Percentiles rank a stretch among this genome's conserved stretches.
phyloP scores from a whole-genome alignment of 768 basidiomycete genomes.

The Mycena pura region DNA sequence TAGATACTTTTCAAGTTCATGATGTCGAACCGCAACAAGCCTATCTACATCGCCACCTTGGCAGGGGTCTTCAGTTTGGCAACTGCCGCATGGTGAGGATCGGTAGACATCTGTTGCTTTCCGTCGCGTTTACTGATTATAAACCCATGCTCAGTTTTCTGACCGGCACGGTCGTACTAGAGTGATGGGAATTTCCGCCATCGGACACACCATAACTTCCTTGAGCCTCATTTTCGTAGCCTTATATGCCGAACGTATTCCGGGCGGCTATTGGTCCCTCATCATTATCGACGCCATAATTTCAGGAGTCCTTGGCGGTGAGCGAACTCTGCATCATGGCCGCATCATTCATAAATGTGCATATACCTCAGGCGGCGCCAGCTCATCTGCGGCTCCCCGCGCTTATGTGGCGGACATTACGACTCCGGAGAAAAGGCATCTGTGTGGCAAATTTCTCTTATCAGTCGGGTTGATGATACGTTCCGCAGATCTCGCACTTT shows the following conservation, averaged over 20 bases:
- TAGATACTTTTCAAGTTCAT: slow-evolving; percentile 37
- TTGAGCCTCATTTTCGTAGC: slow-evolving; percentile 72
- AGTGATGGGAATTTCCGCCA: slow-evolving; percentile 64
- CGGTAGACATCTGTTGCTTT: neutral
- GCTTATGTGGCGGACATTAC: slow-evolving; percentile 78
- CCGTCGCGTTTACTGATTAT: neutral
- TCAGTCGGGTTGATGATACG: slow-evolving; percentile 8
- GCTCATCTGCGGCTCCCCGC: slow-evolving; percentile 58
- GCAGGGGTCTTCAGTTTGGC: slow-evolving; percentile 6
- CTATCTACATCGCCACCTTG: slow-evolving; percentile 12
- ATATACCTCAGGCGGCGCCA: slow-evolving; percentile 53
- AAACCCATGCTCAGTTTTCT: slow-evolving; percentile 61
- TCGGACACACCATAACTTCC: slow-evolving; percentile 70
- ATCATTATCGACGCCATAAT: slow-evolving; percentile 67
- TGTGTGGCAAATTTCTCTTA: neutral
- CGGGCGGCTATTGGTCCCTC: slow-evolving; percentile 86
- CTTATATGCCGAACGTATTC: slow-evolving; percentile 61
- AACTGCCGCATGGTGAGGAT: slow-evolving; percentile 18
- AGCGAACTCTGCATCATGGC: slow-evolving; percentile 27
- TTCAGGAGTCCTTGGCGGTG: slow-evolving; percentile 79
- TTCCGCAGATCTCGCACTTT: slow-evolving; percentile 63
- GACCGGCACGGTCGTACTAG: slow-evolving; percentile 78
- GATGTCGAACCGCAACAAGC: neutral
- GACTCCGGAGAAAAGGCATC: slow-evolving; percentile 58
- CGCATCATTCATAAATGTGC: slow-evolving; percentile 18